phyloP scores from a whole-genome alignment of 176 grass and related monocot species.

The Coix lacrymajobi region DNA sequence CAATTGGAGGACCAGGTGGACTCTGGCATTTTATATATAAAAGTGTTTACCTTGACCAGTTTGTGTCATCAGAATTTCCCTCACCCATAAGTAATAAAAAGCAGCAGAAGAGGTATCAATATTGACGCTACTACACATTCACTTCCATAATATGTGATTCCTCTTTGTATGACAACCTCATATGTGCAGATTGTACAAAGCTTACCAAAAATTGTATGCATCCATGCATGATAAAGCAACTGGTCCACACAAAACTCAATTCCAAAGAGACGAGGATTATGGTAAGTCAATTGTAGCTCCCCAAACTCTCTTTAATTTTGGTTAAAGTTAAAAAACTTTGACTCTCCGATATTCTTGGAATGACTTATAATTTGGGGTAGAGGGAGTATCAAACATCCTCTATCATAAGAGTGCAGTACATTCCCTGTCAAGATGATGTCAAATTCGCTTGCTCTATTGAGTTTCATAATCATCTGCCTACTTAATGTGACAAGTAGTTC shows the following conservation, averaged over 20 bases:
- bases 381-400: background rate
- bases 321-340: no score
- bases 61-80: slow-evolving; percentile 82
- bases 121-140: background rate
- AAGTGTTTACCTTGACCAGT: slow-evolving; percentile 88
- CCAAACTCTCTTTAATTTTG: no score
- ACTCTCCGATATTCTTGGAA: no score
- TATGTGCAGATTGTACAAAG: slow-evolving; percentile 76
- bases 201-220: slow-evolving; percentile 79
- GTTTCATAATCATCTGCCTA: background rate
- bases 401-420: background rate
- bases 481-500: slow-evolving; percentile 1
- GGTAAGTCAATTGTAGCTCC: slow-evolving; percentile 42
- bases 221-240: slow-evolving; percentile 91
- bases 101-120: slow-evolving; percentile 82
- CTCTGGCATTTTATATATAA: slow-evolving; percentile 98
- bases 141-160: background rate
- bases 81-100: slow-evolving; percentile 56
- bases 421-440: background rate
- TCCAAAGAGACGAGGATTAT: slow-evolving; percentile 78
- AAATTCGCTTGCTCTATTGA: background rate
- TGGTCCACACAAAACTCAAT: slow-evolving; percentile 95
- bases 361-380: no score
- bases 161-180: slow-evolving; percentile 9
- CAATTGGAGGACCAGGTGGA: slow-evolving; percentile 74